Evolutionary conservation across 345 rosid species (phyloP).

Genomic region (Ailanthus altissimus): DNA sequence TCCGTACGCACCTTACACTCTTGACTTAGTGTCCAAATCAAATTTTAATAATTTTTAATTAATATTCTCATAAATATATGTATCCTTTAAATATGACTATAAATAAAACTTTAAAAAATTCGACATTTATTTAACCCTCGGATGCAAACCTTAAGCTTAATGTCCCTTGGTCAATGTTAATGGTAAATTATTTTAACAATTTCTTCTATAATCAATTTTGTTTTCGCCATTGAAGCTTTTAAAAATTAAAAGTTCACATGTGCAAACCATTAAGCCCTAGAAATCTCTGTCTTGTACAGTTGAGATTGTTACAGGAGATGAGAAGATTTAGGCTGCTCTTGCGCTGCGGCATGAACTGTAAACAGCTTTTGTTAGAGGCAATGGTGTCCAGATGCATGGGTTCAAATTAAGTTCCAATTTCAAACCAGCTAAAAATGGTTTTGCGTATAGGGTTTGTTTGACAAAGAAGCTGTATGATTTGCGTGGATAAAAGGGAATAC

Average conservation of each 20-base stretch:
- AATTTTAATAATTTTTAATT: no score
- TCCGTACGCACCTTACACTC: no score
- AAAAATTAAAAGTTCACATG: background rate
- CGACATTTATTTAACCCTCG: no score
- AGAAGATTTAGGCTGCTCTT: background rate
- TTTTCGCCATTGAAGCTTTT: no score
- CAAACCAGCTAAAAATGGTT: background rate
- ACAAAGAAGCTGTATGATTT: background rate
- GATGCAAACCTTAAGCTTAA: background rate
- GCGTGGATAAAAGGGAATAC: background rate
- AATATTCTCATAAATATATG: no score
- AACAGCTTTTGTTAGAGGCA: background rate
- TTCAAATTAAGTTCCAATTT: background rate
- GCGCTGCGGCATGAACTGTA: background rate
- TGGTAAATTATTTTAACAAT: background rate
- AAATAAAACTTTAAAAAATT: no score
- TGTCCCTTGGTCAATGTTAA: background rate
- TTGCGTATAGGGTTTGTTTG: background rate
- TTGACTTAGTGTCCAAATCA: no score
- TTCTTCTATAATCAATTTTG: no score
- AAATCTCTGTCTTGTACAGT: background rate
- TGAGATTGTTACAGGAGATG: no score
- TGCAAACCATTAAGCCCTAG: background rate
- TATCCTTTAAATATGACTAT: no score
- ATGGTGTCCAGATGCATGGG: background rate